Conservation (phyloP, 2,329 filamentous ascomycete genomes). For the Fusarium burgessii region DNA sequence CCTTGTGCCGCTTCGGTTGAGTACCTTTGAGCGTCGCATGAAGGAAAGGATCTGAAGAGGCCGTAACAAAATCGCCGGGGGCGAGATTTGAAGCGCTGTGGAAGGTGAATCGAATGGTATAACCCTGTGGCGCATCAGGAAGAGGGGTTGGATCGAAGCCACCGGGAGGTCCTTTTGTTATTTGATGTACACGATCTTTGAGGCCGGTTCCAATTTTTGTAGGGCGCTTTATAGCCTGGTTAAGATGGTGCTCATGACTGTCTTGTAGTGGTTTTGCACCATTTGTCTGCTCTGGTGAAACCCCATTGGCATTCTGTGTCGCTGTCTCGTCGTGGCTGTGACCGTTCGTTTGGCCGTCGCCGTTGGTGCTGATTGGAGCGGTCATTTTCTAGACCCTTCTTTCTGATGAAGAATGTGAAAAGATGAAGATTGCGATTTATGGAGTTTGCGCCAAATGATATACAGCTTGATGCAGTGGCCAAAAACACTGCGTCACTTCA, state of each 20-base stretch:
- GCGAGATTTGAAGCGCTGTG: constrained; percentile 85
- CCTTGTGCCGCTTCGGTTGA: constrained; percentile 82
- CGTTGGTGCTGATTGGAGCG: constrained; percentile 27
- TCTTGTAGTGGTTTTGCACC: constrained; percentile 1
- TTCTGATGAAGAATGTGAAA: constrained; percentile 6
- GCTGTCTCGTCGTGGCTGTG: constrained; percentile 10
- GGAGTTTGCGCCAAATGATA: constrained; percentile 20
- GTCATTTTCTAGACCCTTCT: constrained; percentile 30
- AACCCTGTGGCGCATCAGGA: constrained; percentile 79
- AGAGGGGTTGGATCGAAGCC: constrained; percentile 86
- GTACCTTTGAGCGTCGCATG: constrained; percentile 78
- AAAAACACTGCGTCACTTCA: constrained; percentile 10
- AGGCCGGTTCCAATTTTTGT: constrained; percentile 33
- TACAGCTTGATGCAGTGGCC: background rate
- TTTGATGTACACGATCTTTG: constrained; percentile 44
- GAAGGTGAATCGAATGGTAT: constrained; percentile 87
- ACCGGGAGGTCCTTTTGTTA: constrained; percentile 68
- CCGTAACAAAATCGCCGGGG: constrained; percentile 79
- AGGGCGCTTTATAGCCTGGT: constrained; percentile 19
- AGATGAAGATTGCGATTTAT: constrained; percentile 6
- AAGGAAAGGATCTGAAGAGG: constrained; percentile 87
- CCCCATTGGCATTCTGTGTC: constrained; percentile 13
- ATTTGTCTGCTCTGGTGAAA: constrained; percentile 13
- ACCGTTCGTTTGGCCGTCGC: constrained; percentile 21
- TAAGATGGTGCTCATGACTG: constrained; percentile 14